phyloP scores from a whole-genome alignment of 2,329 filamentous ascomycete genomes.

The Paramyrothecium roridum region DNA sequence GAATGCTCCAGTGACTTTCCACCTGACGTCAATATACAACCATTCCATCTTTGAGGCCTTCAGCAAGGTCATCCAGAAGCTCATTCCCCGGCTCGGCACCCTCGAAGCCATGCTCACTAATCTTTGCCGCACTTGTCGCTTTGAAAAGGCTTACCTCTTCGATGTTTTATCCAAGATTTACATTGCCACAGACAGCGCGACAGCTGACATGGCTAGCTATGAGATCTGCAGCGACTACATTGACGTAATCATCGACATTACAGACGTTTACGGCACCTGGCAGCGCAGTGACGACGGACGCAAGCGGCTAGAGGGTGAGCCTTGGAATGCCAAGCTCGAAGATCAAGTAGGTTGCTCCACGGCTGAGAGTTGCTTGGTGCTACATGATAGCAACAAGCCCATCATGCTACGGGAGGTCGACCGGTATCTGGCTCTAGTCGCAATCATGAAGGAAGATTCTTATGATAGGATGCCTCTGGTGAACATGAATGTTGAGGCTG shows the following conservation, averaged over 20 bases:
- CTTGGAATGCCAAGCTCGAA: slow-evolving; percentile 59
- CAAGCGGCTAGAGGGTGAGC: slow-evolving; percentile 54
- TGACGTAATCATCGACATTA: slow-evolving; percentile 95
- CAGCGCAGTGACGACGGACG: slow-evolving; percentile 52
- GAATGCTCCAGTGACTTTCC: slow-evolving; percentile 90
- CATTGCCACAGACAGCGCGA: slow-evolving; percentile 91
- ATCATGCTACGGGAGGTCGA: slow-evolving; percentile 69
- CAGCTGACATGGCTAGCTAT: slow-evolving; percentile 92
- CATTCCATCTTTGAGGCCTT: slow-evolving; percentile 98
- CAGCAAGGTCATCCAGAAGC: slow-evolving; percentile 95
- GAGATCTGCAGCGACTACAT: slow-evolving; percentile 99
- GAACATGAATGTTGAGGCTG: slow-evolving; percentile 82
- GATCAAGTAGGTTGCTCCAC: slow-evolving; percentile 65
- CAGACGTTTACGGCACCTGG: slow-evolving; percentile 87
- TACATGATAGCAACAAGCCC: slow-evolving; percentile 61
- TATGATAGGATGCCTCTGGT: slow-evolving; percentile 82
- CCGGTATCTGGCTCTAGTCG: slow-evolving; percentile 75
- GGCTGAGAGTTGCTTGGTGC: slow-evolving; percentile 65
- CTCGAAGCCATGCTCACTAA: slow-evolving; percentile 93
- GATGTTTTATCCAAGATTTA: slow-evolving; percentile 98
- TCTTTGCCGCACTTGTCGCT: slow-evolving; percentile 86
- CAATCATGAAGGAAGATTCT: slow-evolving; percentile 81
- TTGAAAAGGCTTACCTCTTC: slow-evolving; percentile 97
- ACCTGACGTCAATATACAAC: slow-evolving; percentile 97
- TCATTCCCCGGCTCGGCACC: slow-evolving; percentile 89